phyloP scores from a whole-genome alignment of 2,329 filamentous ascomycete species.

The Cercospora zeina region DNA sequence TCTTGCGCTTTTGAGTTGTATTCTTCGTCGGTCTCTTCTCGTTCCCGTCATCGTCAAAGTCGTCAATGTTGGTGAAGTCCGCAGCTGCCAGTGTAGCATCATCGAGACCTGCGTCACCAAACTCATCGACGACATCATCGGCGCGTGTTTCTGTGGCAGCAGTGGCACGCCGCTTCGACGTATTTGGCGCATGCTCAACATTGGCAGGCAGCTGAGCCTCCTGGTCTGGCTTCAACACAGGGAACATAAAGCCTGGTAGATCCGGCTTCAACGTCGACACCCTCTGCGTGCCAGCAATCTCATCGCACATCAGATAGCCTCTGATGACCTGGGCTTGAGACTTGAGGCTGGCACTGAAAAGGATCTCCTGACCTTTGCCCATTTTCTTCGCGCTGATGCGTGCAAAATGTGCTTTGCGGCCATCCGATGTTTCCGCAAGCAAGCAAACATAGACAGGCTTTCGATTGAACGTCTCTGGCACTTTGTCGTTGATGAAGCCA shows the following conservation, averaged over 20 bases:
- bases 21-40: conserved; percentile 13
- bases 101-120: conserved; percentile 55
- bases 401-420: conserved; percentile 67
- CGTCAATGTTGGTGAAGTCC: conserved; percentile 54
- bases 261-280: conserved; percentile 55
- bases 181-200: conserved; percentile 31
- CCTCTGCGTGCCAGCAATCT: conserved; percentile 65
- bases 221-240: conserved; percentile 28
- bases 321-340: conserved; percentile 59
- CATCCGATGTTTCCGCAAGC: conserved; percentile 69
- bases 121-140: conserved; percentile 47
- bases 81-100: conserved; percentile 55
- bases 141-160: conserved; percentile 11
- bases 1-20: conserved; percentile 9
- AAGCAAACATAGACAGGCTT: conserved; percentile 70
- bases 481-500: conserved; percentile 68
- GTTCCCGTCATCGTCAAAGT: conserved; percentile 44
- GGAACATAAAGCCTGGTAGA: conserved; percentile 51
- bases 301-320: conserved; percentile 78
- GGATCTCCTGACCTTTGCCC: conserved; percentile 60
- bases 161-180: conserved; percentile 30
- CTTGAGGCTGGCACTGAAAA: conserved; percentile 59
- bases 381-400: conserved; percentile 65
- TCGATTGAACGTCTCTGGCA: conserved; percentile 62
- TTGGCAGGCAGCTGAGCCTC: neutral